Base-by-base conservation (phyloP, 2,329 filamentous ascomycete genomes). In the Emmonsiellopsis sp. region DNA sequence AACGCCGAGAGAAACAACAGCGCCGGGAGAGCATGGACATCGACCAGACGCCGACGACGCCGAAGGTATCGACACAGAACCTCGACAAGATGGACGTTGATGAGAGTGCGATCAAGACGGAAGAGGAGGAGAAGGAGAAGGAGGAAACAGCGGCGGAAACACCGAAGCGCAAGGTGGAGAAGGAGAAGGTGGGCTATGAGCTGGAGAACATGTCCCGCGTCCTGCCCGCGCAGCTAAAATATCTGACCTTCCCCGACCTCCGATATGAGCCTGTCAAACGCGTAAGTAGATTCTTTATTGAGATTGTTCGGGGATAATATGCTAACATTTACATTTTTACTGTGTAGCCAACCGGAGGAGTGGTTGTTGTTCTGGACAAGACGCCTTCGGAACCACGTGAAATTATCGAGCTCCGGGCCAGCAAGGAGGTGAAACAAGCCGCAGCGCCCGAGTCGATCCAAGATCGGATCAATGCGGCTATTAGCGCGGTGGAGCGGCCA, bases 181-280 rank as follows among this genome's bases (percentile, higher is more conserved):
- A 93, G 76, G 93, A 98, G 75, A 97, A 95, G 81, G 81, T 95
- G 55, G 93, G 93, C 61, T 96, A 93, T 68, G 90, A 96, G 59
- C 81, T 98, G 57, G 88, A 93, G 67, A 98, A 98, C 77, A 94
- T 98, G 89, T 94, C 87, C 52, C 83, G 93, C 62, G 90, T 98
- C 37, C 81, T 98, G 47, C 93, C 91, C 1, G 82, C 83, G 46
- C 93, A 98, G 74, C 81, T 97, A 65, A 95, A 95, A 76, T 96
- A 92, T 70, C 88, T 98, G 65, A 95, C 84, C 70, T 95, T 98
- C 78, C 83, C 88, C 48, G 82, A 88, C 58, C 87, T 88, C 45
- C 85, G 94, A 62, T 98, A 96, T 73, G 88, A 87, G 77, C 92
- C 93, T 37, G 91, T 97, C 58, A 88, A 88, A 75, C 85, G 95